These are phyloP conservation scores for Mollisiaceae sp. DNA, from an alignment of 2,329 filamentous ascomycete species.

Conservation along the genomic window DNA sequence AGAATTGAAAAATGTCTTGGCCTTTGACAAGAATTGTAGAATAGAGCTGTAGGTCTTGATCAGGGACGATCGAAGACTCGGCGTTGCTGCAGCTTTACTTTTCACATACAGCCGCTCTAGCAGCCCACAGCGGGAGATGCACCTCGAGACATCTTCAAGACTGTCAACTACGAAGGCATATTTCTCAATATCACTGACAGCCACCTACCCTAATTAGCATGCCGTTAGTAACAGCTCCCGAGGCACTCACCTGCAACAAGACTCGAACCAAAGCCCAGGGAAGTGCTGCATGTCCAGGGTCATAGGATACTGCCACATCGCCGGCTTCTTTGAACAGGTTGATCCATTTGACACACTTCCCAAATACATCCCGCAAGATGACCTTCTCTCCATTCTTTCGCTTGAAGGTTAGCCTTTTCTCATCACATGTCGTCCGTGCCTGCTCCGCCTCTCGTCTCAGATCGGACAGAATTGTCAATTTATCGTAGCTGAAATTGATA, in stretches of 20 bases:
- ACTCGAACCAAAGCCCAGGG: conserved; percentile 28
- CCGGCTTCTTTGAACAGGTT: conserved; percentile 39
- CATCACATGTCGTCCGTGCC: neutral
- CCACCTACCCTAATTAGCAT: conserved; percentile 13
- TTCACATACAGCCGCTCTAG: conserved; percentile 19
- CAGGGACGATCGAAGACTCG: neutral
- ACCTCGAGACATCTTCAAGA: conserved; percentile 12
- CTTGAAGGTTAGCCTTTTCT: neutral
- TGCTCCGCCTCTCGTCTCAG: neutral
- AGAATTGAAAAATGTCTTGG: neutral
- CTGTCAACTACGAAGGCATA: conserved; percentile 20
- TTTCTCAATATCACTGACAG: conserved; percentile 19
- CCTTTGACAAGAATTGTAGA: neutral
- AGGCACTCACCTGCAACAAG: conserved; percentile 20
- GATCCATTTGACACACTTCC: conserved; percentile 36
- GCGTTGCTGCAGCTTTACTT: neutral
- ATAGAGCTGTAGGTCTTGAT: neutral
- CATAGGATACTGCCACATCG: conserved; percentile 24
- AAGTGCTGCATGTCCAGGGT: conserved; percentile 27
- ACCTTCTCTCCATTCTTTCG: conserved; percentile 11
- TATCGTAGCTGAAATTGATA: conserved; percentile 15
- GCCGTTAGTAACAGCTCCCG: conserved; percentile 2
- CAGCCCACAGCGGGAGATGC: conserved; percentile 22
- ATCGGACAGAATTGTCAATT: conserved; percentile 3
- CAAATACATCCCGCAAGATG: conserved; percentile 23